Evolutionary conservation across 192 early-diverging fungal genomes (phyloP).

Genomic region (Spizellomyces sp.): DNA sequence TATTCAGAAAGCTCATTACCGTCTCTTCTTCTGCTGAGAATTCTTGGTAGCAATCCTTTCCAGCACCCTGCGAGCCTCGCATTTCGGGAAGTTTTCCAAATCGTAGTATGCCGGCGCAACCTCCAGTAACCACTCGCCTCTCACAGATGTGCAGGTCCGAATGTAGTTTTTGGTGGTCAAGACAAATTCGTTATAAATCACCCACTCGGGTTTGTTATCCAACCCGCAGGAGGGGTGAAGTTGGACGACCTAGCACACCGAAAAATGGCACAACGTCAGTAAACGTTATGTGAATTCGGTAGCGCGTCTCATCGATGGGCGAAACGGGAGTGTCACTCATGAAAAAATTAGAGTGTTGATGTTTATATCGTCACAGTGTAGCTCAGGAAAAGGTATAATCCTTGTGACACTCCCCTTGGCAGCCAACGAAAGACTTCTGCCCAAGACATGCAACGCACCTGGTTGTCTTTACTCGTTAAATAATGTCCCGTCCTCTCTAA

Average conservation of each 20-base stretch:
- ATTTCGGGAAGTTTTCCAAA: constrained; percentile 84
- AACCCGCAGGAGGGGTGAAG: constrained; percentile 92
- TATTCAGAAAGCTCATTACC: background rate
- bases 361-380: no score
- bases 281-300: background rate
- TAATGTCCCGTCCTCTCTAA: constrained; percentile 82
- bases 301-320: no score
- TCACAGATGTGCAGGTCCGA: constrained; percentile 87
- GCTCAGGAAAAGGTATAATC: no score
- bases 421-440: background rate
- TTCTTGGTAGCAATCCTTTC: constrained; percentile 15
- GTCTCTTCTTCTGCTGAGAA: constrained; percentile 1
- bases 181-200: constrained; percentile 99
- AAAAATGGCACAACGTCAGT: background rate
- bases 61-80: constrained; percentile 64
- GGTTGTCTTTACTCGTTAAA: constrained; percentile 96
- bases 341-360: no score
- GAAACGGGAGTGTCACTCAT: no score
- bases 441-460: constrained; percentile 49
- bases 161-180: constrained; percentile 96
- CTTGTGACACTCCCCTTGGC: no score
- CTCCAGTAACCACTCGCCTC: constrained; percentile 72
- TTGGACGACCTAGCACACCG: constrained; percentile 62
- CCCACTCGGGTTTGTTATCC: constrained; percentile 96
- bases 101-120: constrained; percentile 93